A percentile compares a stretch with the other conserved stretches of the same genome.
Conservation (phyloP, 2,329 filamentous ascomycete species). For the Penicillium corylophilum region DNA sequence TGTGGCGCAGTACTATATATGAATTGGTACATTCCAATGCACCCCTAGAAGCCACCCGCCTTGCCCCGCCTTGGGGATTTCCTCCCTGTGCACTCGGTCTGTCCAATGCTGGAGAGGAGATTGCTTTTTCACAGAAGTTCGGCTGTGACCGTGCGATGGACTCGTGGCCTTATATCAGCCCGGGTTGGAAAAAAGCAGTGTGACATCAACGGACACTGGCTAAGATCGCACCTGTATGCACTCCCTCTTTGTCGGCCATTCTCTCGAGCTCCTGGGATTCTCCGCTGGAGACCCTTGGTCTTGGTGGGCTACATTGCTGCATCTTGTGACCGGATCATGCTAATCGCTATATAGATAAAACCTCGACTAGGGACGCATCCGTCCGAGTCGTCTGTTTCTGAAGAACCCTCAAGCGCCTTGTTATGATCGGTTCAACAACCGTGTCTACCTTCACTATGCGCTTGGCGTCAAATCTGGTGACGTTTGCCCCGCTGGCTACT, state of each 20-base stretch:
- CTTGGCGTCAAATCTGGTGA: conserved; percentile 4
- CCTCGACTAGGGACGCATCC: neutral
- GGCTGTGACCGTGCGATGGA: neutral
- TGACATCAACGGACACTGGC: neutral
- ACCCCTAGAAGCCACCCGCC: neutral
- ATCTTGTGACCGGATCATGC: conserved; percentile 6
- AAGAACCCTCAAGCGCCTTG: neutral
- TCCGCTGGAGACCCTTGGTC: neutral
- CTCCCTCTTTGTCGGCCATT: neutral
- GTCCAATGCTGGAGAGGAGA: neutral
- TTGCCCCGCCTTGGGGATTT: neutral
- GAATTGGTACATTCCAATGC: neutral
- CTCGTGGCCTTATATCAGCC: neutral
- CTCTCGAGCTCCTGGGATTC: neutral
- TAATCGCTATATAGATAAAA: conserved; percentile 4
- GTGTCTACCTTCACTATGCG: neutral
- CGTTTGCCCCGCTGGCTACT: conserved; percentile 5
- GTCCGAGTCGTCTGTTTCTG: neutral
- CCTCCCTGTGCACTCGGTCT: neutral
- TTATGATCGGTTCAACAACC: neutral
- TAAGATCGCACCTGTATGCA: neutral
- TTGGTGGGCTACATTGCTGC: neutral
- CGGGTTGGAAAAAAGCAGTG: neutral
- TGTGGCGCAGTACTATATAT: neutral
- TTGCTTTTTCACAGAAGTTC: neutral